Evolutionary conservation across 1,139 yeast species (phyloP), one percentile per base, ranked within the genome.

Genomic region (Spencermartinsiella ligniputridi): DNA sequence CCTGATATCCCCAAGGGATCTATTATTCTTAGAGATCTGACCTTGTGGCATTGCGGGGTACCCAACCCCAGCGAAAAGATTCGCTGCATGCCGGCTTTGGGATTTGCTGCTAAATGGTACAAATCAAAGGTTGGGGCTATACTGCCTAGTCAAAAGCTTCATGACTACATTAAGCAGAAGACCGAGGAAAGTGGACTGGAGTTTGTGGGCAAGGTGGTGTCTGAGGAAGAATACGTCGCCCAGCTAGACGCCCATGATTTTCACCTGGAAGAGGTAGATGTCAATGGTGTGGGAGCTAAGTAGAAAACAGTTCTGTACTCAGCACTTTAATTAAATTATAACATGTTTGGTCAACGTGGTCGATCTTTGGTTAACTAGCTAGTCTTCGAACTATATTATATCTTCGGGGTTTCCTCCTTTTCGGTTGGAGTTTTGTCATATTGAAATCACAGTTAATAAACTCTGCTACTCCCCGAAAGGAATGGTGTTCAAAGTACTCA

Each of bases 41-140:
- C 48, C 9, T 24, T 49, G 15, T 50, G 52, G 53, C 53, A 50
- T 24, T 41, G 43, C 8, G 52, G 52, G 3, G 50, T 45, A 51
- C 51, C 52, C 8, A 50, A 48, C 34, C 49, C 45, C 8, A 45
- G 48, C 39, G 35, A 25, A 2, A 19, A 46, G 13, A 37, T 44
- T 17, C 24, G 51, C 16, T 42, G 47, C 33, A 48, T 48, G 51
- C 30, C 42, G 13, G 49, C 48, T 5, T 37, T 48, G 12, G 50
- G 50, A 13, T 47, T 44, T 32, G 30, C 43, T 13, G 48, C 50
- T 22, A 39, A 41, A 16, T 47, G 50, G 47, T 47, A 41, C 40
- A 29, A 33, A 9, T 25, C 46, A 43, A 38, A 43, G 15, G 40
- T 49, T 12, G 35, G 41, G 15, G 47, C 52, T 41, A 45, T 44